Evolutionary conservation across 441 rosid genomes (phyloP), one percentile per base, ranked within the genome.

Genomic region (Pelargonium citronellum): DNA sequence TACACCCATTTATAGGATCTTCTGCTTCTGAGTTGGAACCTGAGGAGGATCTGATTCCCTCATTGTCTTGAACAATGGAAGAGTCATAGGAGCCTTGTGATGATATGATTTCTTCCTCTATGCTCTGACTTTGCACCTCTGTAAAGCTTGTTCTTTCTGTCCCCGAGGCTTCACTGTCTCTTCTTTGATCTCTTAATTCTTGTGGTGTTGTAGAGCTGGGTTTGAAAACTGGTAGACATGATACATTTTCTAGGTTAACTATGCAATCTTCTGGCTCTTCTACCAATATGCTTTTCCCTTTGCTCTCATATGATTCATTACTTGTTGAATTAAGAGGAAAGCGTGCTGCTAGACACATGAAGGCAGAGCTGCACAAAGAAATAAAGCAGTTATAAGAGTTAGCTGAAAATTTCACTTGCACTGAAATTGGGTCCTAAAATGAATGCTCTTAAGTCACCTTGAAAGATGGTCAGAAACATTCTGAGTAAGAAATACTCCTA

Each of bases 391-490:
- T 57, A 73, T 70, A 69, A 66, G 69, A 62, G 70, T 61, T 65
- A 64, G 69, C 47, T 67, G 57, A 49, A 43, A 43, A 43, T 73
- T 72, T 64, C 69, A 12, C 63, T 49, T 58, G 67, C 69, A 30
- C 43, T 67, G 64, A 44, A 22, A 65, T 74, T 63, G 72, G 51
- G 24, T 57, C 58, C 55, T 62, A 61, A 63, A 66, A 64, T 70
- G 39, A 7, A 64, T 71, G 69, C 74, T 55, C 43, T 62, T 64
- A 72, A 73, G 68, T 76, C 82, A 95, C 99, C 99, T 95, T 74
- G 99, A 95, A 51, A 95, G 98, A 74, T 92, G 97, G 80, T 95
- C 99, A 43, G 99, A 83, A 68, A 95, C 99, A 78, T 95, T 95
- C 71, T 95, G 99, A 58, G 99, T 95, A 30, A 95, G 92, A 82